These are phyloP conservation scores for Podospora pseudopauciseta DNA, from an alignment of 495 filamentous ascomycete genomes.

Conservation along the genomic window DNA sequence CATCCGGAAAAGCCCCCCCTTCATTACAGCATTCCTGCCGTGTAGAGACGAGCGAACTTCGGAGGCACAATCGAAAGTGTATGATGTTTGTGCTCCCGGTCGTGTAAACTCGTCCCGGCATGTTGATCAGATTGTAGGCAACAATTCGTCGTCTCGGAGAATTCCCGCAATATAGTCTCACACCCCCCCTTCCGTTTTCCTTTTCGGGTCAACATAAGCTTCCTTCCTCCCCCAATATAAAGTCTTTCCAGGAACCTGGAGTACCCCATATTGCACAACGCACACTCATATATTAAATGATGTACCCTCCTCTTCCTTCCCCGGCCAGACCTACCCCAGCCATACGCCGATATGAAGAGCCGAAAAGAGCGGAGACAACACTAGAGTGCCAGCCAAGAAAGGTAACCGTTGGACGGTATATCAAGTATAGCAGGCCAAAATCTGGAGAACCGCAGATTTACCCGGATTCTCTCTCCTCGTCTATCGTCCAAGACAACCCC, in stretches of 20 bases:
- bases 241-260: constrained; percentile 31
- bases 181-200: not conserved
- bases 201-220: not conserved
- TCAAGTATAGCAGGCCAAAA: constrained; percentile 16
- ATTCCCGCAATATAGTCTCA: constrained; percentile 18
- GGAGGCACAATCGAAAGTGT: not conserved
- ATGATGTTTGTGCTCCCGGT: not conserved
- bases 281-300: constrained; percentile 20
- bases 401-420: constrained; percentile 16
- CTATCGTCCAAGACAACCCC: constrained; percentile 23
- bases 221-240: constrained; percentile 7
- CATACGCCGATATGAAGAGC: not conserved
- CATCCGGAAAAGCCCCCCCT: not conserved
- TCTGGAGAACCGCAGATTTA: constrained; percentile 26
- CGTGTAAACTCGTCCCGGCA: not conserved
- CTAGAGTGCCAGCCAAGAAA: constrained; percentile 25
- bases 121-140: not conserved
- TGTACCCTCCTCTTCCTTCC: constrained; percentile 15
- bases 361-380: constrained; percentile 17
- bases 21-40: not conserved
- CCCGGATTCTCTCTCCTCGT: constrained; percentile 33
- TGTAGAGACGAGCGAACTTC: not conserved
- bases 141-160: constrained; percentile 25
- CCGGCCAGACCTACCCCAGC: constrained; percentile 8
- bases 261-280: constrained; percentile 24